These are phyloP conservation scores for Erythrophleum fordii DNA, from an alignment of 306 rosid genomes.

Conservation along the genomic window DNA sequence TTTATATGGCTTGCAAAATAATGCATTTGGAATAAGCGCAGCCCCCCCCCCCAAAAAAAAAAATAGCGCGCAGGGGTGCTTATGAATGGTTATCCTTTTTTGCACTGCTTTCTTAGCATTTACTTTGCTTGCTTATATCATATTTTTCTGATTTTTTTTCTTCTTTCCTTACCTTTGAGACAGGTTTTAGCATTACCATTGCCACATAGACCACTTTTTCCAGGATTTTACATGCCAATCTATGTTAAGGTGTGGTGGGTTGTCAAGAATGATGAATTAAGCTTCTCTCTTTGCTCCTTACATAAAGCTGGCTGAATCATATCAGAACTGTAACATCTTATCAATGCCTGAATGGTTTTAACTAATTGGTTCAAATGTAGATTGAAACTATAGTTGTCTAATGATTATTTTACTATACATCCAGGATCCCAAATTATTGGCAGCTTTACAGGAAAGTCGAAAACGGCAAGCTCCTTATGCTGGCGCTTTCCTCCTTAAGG, in stretches of 20 bases:
- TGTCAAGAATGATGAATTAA: slow-evolving; percentile 23
- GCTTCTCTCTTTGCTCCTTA: slow-evolving; percentile 1
- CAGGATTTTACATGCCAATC: slow-evolving; percentile 99
- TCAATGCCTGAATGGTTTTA: slow-evolving; percentile 16
- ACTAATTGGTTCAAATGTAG: slow-evolving; percentile 22
- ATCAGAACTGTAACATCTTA: slow-evolving; percentile 13
- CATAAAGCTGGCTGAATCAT: slow-evolving; percentile 28
- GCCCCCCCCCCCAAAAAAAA: too few relatives aligned
- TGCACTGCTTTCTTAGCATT: slow-evolving; percentile 6
- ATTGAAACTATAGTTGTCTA: slow-evolving; percentile 24
- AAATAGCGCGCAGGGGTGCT: not conserved
- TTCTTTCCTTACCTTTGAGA: slow-evolving; percentile 19
- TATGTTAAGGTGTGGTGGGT: slow-evolving; percentile 78
- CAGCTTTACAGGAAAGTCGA: slow-evolving; percentile 91
- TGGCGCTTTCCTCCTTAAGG: slow-evolving; percentile 95
- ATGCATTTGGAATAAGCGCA: not conserved
- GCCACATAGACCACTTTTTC: slow-evolving; percentile 96
- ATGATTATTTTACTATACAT: slow-evolving; percentile 35
- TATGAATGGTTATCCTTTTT: slow-evolving; percentile 15
- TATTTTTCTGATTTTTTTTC: slow-evolving; percentile 25
- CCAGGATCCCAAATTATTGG: slow-evolving; percentile 91
- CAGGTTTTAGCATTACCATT: slow-evolving; percentile 98
- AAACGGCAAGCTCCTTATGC: slow-evolving; percentile 98
- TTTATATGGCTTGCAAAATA: not conserved
- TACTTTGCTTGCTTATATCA: slow-evolving; percentile 7